Conservation (phyloP, 2,329 filamentous ascomycete species). For the Botrytis hyacinthi region DNA sequence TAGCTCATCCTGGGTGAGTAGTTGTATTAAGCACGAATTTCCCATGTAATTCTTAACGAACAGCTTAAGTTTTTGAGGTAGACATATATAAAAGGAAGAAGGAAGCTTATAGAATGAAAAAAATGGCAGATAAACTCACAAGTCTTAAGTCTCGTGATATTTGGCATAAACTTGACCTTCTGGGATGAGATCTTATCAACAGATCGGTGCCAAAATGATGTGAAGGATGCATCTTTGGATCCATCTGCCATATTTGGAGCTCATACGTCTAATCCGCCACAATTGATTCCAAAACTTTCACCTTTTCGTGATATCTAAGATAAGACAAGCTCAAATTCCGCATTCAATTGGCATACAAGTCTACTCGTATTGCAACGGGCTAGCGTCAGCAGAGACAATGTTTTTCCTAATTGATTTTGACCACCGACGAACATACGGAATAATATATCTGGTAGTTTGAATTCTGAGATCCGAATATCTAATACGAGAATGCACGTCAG, state of each 20-base stretch:
- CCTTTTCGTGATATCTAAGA: background rate
- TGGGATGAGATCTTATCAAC: slow-evolving; percentile 21
- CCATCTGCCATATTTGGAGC: background rate
- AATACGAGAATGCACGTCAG: slow-evolving; percentile 1
- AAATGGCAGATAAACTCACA: background rate
- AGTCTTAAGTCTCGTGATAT: slow-evolving; percentile 6
- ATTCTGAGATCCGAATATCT: background rate
- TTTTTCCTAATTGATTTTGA: background rate
- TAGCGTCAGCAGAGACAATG: background rate
- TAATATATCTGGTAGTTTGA: background rate
- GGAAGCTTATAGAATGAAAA: background rate
- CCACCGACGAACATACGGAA: background rate
- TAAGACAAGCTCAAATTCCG: background rate
- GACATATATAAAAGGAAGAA: background rate
- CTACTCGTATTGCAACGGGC: background rate
- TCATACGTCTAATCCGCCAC: background rate
- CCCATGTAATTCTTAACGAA: background rate
- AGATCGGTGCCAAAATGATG: slow-evolving; percentile 23
- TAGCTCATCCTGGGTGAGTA: background rate
- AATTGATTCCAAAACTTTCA: background rate
- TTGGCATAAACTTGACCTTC: slow-evolving; percentile 23
- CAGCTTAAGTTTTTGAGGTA: background rate
- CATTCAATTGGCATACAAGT: background rate
- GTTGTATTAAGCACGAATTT: background rate
- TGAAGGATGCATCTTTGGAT: slow-evolving; percentile 15